A percentile compares a stretch with the other conserved stretches of the same genome.
Conservation (phyloP, 1,284 basidiomycete genomes). For the Peniophora sp. region DNA sequence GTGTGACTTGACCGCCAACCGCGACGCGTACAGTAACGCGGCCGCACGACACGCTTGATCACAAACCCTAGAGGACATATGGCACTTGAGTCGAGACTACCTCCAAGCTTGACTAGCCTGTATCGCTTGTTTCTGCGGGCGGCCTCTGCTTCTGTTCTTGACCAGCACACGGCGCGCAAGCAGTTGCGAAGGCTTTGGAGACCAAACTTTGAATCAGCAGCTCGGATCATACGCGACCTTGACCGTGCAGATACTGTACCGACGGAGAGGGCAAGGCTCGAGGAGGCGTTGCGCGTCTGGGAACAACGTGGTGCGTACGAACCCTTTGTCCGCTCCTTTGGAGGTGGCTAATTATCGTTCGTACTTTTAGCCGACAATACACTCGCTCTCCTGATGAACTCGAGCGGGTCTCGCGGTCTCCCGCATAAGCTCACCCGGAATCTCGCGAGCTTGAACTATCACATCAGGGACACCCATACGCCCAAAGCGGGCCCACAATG, state of each 20-base stretch:
- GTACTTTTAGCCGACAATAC: conserved; percentile 12
- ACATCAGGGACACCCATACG: conserved; percentile 2
- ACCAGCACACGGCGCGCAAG: conserved; percentile 34
- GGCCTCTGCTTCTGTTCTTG: conserved; percentile 53
- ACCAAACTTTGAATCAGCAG: conserved; percentile 49
- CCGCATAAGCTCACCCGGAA: conserved; percentile 51
- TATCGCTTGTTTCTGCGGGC: conserved; percentile 59
- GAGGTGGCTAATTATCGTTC: not conserved
- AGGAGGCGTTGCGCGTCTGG: conserved; percentile 41
- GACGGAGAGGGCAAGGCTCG: conserved; percentile 24
- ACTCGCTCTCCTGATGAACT: conserved; percentile 28
- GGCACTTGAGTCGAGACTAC: conserved; percentile 21
- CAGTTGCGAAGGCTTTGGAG: conserved; percentile 45
- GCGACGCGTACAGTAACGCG: no score
- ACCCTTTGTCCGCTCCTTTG: conserved; percentile 1
- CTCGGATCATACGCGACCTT: conserved; percentile 30
- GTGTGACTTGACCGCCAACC: no score
- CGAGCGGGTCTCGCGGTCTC: conserved; percentile 50
- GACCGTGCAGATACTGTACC: conserved; percentile 20
- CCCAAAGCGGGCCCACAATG: conserved; percentile 22
- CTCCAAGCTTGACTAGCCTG: conserved; percentile 45
- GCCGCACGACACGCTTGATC: no score
- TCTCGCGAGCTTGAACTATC: conserved; percentile 30
- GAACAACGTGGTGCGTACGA: conserved; percentile 32
- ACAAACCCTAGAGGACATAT: no score